Evolutionary conservation across 768 basidiomycete species (phyloP).

Genomic region (Macrocybe gigantea): DNA sequence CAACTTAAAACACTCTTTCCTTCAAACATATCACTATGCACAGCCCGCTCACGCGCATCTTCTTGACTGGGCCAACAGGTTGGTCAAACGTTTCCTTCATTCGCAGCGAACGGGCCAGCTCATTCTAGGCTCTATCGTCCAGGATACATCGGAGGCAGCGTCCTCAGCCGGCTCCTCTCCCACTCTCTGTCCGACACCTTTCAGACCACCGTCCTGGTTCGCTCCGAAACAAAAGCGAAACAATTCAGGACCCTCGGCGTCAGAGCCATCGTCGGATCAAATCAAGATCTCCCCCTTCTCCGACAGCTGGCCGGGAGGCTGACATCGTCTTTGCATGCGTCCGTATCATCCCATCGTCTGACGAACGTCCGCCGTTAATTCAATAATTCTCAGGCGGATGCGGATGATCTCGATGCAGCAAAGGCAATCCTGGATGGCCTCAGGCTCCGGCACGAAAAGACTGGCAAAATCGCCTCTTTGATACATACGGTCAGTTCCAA

Average conservation of each 20-base stretch:
- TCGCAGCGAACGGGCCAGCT: background rate
- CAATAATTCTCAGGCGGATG: slow-evolving; percentile 24
- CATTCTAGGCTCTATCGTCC: background rate
- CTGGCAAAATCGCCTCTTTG: slow-evolving; percentile 25
- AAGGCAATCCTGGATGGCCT: slow-evolving; percentile 33
- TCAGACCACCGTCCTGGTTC: slow-evolving; percentile 39
- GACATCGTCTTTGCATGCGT: slow-evolving; percentile 43
- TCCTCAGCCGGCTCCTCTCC: slow-evolving; percentile 38
- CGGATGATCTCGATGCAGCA: slow-evolving; percentile 31
- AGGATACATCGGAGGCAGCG: slow-evolving; percentile 57
- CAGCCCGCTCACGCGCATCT: slow-evolving; percentile 22
- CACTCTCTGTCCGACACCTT: slow-evolving; percentile 36
- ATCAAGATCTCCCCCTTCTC: slow-evolving; percentile 32
- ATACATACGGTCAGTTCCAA: slow-evolving; percentile 36
- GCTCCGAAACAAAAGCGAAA: slow-evolving; percentile 32
- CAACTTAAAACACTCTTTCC: background rate
- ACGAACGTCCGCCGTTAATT: background rate
- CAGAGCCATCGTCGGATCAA: slow-evolving; percentile 32
- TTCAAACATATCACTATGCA: slow-evolving; percentile 3
- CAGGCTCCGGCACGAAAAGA: slow-evolving; percentile 26
- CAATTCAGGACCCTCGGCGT: slow-evolving; percentile 28
- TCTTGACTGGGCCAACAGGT: slow-evolving; percentile 47
- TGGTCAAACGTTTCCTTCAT: slow-evolving; percentile 1
- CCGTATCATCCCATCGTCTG: slow-evolving; percentile 6
- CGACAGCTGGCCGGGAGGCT: slow-evolving; percentile 32